Base-by-base conservation (phyloP, 257 asterid genomes). In the Petunia secreta region DNA sequence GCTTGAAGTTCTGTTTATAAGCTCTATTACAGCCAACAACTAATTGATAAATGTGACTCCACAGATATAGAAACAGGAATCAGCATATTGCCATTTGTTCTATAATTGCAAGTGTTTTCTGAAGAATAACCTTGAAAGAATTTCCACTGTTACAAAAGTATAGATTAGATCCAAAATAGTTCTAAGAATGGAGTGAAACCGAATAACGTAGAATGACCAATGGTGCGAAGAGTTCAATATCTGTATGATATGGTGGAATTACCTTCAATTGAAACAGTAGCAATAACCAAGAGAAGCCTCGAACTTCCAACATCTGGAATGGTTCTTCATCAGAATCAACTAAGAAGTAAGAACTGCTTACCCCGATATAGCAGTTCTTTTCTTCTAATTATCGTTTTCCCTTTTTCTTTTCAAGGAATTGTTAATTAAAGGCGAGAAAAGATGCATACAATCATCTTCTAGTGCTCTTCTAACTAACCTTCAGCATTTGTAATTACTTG, bases 1-100 rank as follows among this genome's bases (percentile, higher is more conserved):
- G 62, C 77, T 73, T 34, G 60, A 73, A 73, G 5, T n/a, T 43
- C 39, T 66, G 53, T 66, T 8, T 8, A 66, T 66, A 41, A 1
- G 15, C 58, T 69, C 59, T 50, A 73, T 48, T 52, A 50, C 78
- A 50, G 78, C 54, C 77, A 71, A 48, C 57, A 55, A 44, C 40
- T 44, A 2, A 25, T 5, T 69, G n/a, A 69, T 46, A 46, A 69
- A 69, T 46, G 46, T 73, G 4, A 50, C 44, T 34, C 44, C 60
- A 11, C 34, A 11, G 62, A 36, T 48, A 14, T 73, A 11, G 62
- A 48, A 48, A 25, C 13, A 34, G 44, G 44, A 34, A 34, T 48
- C 34, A 71, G 34, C 60, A 48, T 9, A 9, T 7, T 25, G 14
- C 44, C 63, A 57, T 5, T 57, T 15, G 36, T 15, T 15, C 4